A percentile compares a stretch with the other conserved stretches of the same genome.
phyloP scores from a whole-genome alignment of 1,139 yeast species.

The Diutina sp. region DNA sequence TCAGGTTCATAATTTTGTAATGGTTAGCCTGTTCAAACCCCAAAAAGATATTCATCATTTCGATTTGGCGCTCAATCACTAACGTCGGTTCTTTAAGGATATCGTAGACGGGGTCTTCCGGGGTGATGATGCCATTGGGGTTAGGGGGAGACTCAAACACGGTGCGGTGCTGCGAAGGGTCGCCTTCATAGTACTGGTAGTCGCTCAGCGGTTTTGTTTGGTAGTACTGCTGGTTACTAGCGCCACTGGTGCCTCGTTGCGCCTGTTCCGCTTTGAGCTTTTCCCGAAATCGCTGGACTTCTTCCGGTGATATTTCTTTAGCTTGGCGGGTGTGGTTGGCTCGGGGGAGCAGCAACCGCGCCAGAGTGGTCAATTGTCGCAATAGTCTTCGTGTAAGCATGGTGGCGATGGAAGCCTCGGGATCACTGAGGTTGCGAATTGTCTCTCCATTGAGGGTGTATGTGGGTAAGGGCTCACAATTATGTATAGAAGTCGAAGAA shows the following conservation, averaged over 20 bases:
- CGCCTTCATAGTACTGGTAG: background rate
- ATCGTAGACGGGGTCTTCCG: slow-evolving; percentile 41
- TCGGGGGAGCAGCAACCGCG: background rate
- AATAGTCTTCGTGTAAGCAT: background rate
- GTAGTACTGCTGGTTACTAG: background rate
- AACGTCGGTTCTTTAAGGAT: slow-evolving; percentile 67
- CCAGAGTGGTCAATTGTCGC: background rate
- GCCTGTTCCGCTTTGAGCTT: background rate
- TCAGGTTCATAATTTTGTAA: slow-evolving; percentile 60
- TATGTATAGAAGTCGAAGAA: background rate
- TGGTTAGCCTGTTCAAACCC: slow-evolving; percentile 89
- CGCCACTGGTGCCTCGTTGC: background rate
- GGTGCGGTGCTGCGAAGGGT: slow-evolving; percentile 1
- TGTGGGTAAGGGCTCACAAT: background rate
- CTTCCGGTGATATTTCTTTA: slow-evolving; percentile 1
- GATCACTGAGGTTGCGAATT: background rate
- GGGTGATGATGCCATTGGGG: slow-evolving; percentile 35
- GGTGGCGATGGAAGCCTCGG: background rate
- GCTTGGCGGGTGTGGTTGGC: background rate
- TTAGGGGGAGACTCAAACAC: slow-evolving; percentile 12
- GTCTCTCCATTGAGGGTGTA: too few relatives aligned
- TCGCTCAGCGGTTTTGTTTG: background rate
- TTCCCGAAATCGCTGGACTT: background rate
- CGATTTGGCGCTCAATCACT: slow-evolving; percentile 78
- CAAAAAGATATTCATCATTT: slow-evolving; percentile 70